Evolutionary conservation across 2,329 filamentous ascomycete species (phyloP), one percentile per base, ranked within the genome.

Genomic region (Verticillium tricorpus): DNA sequence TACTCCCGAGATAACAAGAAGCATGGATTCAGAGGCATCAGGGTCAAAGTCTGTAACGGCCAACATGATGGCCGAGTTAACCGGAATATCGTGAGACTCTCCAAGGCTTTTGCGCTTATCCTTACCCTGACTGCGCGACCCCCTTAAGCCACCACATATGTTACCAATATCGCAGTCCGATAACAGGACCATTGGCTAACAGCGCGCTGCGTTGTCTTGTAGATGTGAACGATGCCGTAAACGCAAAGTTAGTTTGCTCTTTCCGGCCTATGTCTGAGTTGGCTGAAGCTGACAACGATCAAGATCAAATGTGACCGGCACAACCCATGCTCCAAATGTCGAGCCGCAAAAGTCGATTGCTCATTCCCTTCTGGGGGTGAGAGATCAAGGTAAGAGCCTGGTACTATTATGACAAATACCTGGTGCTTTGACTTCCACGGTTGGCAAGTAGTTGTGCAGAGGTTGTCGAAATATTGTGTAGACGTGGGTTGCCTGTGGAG

Each of bases 251-350:
- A 56, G 67, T 19, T 17, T 57, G 19, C 40, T 55, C 52, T 39
- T 57, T 15, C 57, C 4, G 31, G 19, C n/a, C 32, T 50, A 7
- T 1, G 56, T 37, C 54, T 32, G 28, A 25, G 40, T 39, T 28
- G 35, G 31, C 57, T 57, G 67, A 68, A 64, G 74, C 75, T 65
- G 76, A 37, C 31, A 28, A 17, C 25, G 32, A 19, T 2, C 9
- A 57, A 84, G 75, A 79, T 85, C 40, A 85, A 82, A 73, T 85
- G 82, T 68, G 79, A 84, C 67, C 78, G 82, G 3, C 76, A 76
- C 56, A 71, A 76, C 15, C 82, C 82, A 14, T 85, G 82, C 66
- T 77, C 76, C 35, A 79, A 78, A 63, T 85, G 82, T 65, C 68
- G 72, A 66, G 76, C 78, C 65, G 75, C 76, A 7, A 72, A 73